phyloP scores from a whole-genome alignment of 1,284 basidiomycete genomes.

The Boletus smithii region DNA sequence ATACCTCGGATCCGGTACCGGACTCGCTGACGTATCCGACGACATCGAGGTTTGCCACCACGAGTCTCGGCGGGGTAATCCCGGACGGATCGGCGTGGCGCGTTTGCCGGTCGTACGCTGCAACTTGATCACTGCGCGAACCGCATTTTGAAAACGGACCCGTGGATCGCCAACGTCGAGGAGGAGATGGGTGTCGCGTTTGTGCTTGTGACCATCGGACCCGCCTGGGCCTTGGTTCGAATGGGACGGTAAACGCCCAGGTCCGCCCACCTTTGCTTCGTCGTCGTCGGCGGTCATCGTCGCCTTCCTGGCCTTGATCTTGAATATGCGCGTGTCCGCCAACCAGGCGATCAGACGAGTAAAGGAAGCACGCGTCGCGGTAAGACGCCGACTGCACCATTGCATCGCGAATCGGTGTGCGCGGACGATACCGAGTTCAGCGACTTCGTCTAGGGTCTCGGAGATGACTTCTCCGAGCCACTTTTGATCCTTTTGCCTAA shows the following conservation, averaged over 20 bases:
- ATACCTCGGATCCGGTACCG: conserved; percentile 36
- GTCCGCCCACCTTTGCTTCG: background rate
- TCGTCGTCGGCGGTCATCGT: background rate
- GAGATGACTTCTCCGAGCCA: conserved; percentile 69
- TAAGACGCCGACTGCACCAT: conserved; percentile 19
- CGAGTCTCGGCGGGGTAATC: conserved; percentile 27
- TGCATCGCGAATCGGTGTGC: conserved; percentile 23
- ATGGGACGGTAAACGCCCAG: conserved; percentile 1
- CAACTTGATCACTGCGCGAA: conserved; percentile 31
- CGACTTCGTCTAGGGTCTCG: conserved; percentile 44
- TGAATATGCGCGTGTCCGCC: background rate
- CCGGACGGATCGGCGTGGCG: conserved; percentile 17
- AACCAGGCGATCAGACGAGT: conserved; percentile 15
- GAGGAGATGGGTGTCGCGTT: conserved; percentile 16
- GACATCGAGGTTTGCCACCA: conserved; percentile 29
- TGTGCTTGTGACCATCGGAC: background rate
- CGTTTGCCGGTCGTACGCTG: conserved; percentile 31
- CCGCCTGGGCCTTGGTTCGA: conserved; percentile 7
- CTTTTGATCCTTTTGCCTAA: conserved; percentile 62
- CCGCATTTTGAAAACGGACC: conserved; percentile 33
- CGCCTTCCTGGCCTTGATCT: background rate
- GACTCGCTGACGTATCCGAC: conserved; percentile 32
- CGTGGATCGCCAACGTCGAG: conserved; percentile 27
- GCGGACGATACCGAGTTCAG: conserved; percentile 40
- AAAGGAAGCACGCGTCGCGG: conserved; percentile 10